Conservation (phyloP, 257 asterid species). For the Hygrophila difformis region DNA sequence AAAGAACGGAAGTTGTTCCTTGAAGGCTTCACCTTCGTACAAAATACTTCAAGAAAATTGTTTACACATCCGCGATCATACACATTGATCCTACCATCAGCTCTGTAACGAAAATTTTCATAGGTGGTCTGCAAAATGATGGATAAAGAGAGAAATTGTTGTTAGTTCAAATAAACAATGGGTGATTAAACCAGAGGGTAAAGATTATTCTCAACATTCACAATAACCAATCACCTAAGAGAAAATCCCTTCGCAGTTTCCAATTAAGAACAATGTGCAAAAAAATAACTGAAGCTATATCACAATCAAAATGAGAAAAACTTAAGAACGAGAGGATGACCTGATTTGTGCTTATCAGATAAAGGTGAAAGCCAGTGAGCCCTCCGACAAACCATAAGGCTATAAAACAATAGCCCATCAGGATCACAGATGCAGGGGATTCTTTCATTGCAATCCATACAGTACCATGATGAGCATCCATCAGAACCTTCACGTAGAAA, state of each 20-base stretch:
- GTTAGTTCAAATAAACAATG: too few relatives aligned
- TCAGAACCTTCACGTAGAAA: slow-evolving; percentile 77
- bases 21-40: slow-evolving; percentile 80
- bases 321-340: slow-evolving; percentile 30
- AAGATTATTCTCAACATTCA: neutral
- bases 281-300: neutral
- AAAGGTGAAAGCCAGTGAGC: slow-evolving; percentile 90
- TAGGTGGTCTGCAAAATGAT: slow-evolving; percentile 70
- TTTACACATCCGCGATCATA: slow-evolving; percentile 74
- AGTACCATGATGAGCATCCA: slow-evolving; percentile 71
- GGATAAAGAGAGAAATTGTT: too few relatives aligned
- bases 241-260: neutral
- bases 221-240: too few relatives aligned
- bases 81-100: slow-evolving; percentile 75
- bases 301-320: neutral
- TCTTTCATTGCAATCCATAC: slow-evolving; percentile 95
- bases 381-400: slow-evolving; percentile 99
- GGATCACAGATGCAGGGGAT: slow-evolving; percentile 84
- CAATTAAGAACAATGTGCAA: neutral
- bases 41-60: slow-evolving; percentile 79
- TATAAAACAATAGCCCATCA: slow-evolving; percentile 85
- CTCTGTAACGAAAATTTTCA: slow-evolving; percentile 88
- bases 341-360: slow-evolving; percentile 90
- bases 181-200: too few relatives aligned
- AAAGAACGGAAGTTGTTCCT: slow-evolving; percentile 70